phyloP scores from a whole-genome alignment of 495 filamentous ascomycete species.

The Neurospora africana region DNA sequence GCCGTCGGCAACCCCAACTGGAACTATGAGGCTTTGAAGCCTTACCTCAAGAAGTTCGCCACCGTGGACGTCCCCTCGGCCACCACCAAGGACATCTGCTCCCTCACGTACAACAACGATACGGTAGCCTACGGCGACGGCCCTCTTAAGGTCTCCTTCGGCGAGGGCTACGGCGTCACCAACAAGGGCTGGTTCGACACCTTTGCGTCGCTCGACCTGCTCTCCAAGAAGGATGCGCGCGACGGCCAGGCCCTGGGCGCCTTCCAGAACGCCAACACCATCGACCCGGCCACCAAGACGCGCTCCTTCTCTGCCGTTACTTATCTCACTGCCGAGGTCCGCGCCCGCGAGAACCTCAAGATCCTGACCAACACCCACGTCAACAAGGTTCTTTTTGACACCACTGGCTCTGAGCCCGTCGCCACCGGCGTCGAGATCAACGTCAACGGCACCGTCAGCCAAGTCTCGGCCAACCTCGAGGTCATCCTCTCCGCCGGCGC shows the following conservation, averaged over 20 bases:
- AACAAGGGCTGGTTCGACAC: slow-evolving; percentile 29
- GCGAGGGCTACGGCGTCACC: slow-evolving; percentile 23
- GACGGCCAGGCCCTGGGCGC: slow-evolving; percentile 32
- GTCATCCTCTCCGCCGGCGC: slow-evolving; percentile 52
- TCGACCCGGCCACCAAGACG: slow-evolving; percentile 30
- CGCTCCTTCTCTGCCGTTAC: slow-evolving; percentile 28
- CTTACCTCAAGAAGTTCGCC: slow-evolving; percentile 38
- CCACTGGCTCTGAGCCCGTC: slow-evolving; percentile 6
- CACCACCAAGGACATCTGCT: slow-evolving; percentile 19
- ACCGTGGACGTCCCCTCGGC: slow-evolving; percentile 21
- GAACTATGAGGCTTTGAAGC: slow-evolving; percentile 37
- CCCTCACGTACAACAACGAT: slow-evolving; percentile 25
- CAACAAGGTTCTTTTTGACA: slow-evolving; percentile 27
- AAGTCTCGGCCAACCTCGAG: slow-evolving; percentile 29
- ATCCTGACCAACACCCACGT: slow-evolving; percentile 38
- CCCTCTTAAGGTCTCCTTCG: slow-evolving; percentile 32
- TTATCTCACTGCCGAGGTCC: slow-evolving; percentile 27
- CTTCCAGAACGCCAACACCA: slow-evolving; percentile 33
- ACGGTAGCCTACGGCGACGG: slow-evolving; percentile 21
- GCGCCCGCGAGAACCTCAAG: slow-evolving; percentile 32
- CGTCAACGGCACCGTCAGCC: slow-evolving; percentile 17
- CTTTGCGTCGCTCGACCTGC: slow-evolving; percentile 23
- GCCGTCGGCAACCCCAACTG: slow-evolving; percentile 44
- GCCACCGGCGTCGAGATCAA: slow-evolving; percentile 28
- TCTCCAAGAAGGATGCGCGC: slow-evolving; percentile 27